Conservation (phyloP, 176 grass and related monocot species). For the Melocanna baccifera region DNA sequence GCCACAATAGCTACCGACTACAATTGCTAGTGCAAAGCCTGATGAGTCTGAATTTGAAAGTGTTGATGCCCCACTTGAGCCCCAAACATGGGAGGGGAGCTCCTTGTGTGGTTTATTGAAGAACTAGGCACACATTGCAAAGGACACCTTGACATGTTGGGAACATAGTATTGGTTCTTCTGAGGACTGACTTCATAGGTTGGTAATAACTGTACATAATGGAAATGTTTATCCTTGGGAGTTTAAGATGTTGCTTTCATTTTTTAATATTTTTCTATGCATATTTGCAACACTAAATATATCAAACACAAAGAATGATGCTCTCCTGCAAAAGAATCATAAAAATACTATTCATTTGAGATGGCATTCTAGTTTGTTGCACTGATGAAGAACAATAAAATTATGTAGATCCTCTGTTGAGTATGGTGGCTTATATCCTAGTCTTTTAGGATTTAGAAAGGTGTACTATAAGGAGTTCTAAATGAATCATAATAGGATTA, state of each 20-base stretch:
- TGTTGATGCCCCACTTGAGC: slow-evolving; percentile 65
- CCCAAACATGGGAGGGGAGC: slow-evolving; percentile 53
- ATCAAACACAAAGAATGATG: neutral
- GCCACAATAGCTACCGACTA: too few species aligned
- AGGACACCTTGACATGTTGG: slow-evolving; percentile 47
- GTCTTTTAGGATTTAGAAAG: too few species aligned
- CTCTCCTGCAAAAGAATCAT: neutral
- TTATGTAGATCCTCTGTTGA: too few species aligned
- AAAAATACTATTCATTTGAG: neutral
- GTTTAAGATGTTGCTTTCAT: neutral
- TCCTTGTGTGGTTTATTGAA: slow-evolving; percentile 65
- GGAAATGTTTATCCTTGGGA: neutral
- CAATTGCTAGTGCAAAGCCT: slow-evolving; percentile 43
- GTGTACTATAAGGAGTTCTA: too few species aligned
- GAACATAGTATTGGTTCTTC: slow-evolving; percentile 57
- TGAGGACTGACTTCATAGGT: slow-evolving; percentile 62
- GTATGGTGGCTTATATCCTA: too few species aligned
- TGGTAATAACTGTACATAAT: slow-evolving; percentile 14
- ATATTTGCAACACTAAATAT: neutral
- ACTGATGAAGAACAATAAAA: neutral
- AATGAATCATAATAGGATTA: too few species aligned
- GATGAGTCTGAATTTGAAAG: slow-evolving; percentile 49
- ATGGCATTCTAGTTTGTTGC: neutral
- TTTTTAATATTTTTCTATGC: neutral
- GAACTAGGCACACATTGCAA: slow-evolving; percentile 53